These are phyloP conservation scores for Dictyostelium capitatum DNA, from an alignment of 78 protist genomes.

Conservation along the genomic window DNA sequence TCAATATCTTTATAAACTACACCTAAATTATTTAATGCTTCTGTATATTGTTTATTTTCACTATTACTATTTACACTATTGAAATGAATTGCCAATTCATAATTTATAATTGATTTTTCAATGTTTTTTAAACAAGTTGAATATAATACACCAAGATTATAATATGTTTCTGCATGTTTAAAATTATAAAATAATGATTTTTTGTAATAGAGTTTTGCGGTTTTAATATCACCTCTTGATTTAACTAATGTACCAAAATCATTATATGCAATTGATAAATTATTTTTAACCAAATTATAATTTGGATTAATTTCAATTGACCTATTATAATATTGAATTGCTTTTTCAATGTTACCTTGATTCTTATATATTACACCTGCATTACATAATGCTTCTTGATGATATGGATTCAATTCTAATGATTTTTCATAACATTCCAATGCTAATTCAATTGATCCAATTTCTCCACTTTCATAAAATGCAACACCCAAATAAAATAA, in stretches of 20 bases:
- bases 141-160: constrained; percentile 87
- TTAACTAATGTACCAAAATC: constrained; percentile 85
- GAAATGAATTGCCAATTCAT: constrained; percentile 83
- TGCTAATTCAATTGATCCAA: constrained; percentile 23
- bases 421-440: constrained; percentile 63
- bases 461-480: constrained; percentile 21
- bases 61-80: neutral
- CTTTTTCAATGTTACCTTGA: constrained; percentile 45
- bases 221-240: constrained; percentile 22
- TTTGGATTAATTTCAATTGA: constrained; percentile 75
- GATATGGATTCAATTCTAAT: constrained; percentile 48
- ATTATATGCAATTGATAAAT: constrained; percentile 66
- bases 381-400: constrained; percentile 84
- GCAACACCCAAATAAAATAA: constrained; percentile 38
- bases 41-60: constrained; percentile 36
- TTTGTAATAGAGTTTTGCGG: constrained; percentile 60
- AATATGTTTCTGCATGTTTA: constrained; percentile 77
- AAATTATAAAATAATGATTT: constrained; percentile 77
- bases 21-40: constrained; percentile 89
- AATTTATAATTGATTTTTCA: constrained; percentile 69
- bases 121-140: constrained; percentile 1
- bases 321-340: constrained; percentile 53
- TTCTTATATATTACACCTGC: constrained; percentile 82
- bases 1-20: constrained; percentile 59
- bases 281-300: constrained; percentile 40